Evolutionary conservation across 768 basidiomycete species (phyloP), one percentile per base, ranked within the genome.

Genomic region (Galerina sulciceps): DNA sequence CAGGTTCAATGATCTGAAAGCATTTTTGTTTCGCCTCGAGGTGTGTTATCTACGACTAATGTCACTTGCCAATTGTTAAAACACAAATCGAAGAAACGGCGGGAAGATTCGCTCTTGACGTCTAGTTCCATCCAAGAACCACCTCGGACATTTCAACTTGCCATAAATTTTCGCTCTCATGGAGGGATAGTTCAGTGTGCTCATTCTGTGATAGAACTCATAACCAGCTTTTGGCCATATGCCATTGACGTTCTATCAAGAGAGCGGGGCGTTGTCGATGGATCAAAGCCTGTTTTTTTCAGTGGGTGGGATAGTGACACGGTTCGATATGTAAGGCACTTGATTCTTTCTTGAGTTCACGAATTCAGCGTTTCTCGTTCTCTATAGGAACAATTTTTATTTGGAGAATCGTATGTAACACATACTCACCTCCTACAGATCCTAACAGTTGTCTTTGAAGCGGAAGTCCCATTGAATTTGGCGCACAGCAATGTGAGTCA

Each of bases 111-210:
- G 6, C 14, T 22, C 3, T 10, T 17, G 17, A 17, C 22, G 50
- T 57, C 63, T 14, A 26, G 41, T 31, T 49, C 49, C 18, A 58
- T 42, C 68, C 70, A 3, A 66, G 45, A 59, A 13, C 44, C 44
- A 8, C 58, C 58, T 1, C 51, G 57, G 22, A 74, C 76, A 0
- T 91, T 91, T 65, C 83, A 87, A 60, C 76, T 92, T 89, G 71
- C 79, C 0, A 71, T 81, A 44, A 91, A 91, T 65, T 89, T 88
- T 64, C 83, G 89, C 5, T 89, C 87, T 0, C 87, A 90, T 65
- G 82, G 81, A 0, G 90, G 90, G 3, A 91, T 91, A 38, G 85
- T 91, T 13, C 76, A 85, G 40, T 88, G 86, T 60, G 90, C 90
- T 0, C 82, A 85, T 53, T 83, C 81, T 0, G 73, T 90, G 23